Percentiles rank a stretch among this genome's conserved stretches.
Evolutionary conservation across 2,329 filamentous ascomycete species (phyloP).

Genomic region (Colletotrichum camelliae): DNA sequence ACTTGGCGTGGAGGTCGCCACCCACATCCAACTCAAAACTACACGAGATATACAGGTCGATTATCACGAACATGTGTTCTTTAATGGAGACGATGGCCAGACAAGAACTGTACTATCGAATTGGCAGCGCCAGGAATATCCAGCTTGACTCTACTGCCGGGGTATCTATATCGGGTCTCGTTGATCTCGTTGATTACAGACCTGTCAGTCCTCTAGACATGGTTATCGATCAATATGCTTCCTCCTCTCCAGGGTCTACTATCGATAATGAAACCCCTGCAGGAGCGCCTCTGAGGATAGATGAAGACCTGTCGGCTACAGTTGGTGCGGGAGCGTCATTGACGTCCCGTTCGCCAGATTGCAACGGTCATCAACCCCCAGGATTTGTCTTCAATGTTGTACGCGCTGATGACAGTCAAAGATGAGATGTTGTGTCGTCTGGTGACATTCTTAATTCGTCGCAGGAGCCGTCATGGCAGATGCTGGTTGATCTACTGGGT

Average conservation of each 20-base stretch:
- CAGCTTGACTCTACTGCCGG: not conserved
- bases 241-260: not conserved
- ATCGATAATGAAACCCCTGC: not conserved
- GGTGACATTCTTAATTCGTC: not conserved
- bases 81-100: not conserved
- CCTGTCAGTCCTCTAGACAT: not conserved
- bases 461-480: not conserved
- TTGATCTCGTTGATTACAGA: not conserved
- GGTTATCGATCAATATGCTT: not conserved
- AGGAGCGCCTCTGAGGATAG: not conserved
- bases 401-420: not conserved
- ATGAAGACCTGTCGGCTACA: not conserved
- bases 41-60: not conserved
- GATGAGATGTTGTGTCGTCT: not conserved
- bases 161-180: not conserved
- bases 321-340: not conserved
- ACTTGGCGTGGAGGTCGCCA: not conserved
- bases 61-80: not conserved
- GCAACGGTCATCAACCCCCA: not conserved
- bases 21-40: not conserved
- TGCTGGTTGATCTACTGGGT: not conserved
- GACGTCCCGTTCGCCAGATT: not conserved
- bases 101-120: not conserved
- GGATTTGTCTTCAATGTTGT: not conserved
- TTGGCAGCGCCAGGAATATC: not conserved